Percentiles rank a stretch among this genome's conserved stretches.
Evolutionary conservation across 2,329 filamentous ascomycete species (phyloP).

Genomic region (Penicillium sp.): DNA sequence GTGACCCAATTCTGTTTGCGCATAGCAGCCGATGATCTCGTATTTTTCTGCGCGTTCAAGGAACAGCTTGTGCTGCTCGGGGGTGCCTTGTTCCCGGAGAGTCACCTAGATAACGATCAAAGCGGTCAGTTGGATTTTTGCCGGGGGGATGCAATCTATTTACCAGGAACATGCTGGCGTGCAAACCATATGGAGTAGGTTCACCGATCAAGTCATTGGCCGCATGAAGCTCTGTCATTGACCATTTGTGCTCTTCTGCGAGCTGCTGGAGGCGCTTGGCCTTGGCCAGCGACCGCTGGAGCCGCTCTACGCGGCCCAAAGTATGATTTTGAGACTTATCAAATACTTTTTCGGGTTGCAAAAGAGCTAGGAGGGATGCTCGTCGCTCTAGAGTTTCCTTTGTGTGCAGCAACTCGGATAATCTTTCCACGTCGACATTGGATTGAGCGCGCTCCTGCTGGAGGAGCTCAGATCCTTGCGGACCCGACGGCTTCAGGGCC

Average conservation of each 20-base stretch:
- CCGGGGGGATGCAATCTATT: constrained; percentile 15
- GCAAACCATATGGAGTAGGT: constrained; percentile 71
- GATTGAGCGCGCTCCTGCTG: constrained; percentile 67
- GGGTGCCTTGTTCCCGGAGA: constrained; percentile 67
- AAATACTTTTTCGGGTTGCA: constrained; percentile 68
- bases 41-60: constrained; percentile 67
- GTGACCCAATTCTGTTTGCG: constrained; percentile 77
- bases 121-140: constrained; percentile 11
- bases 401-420: constrained; percentile 69
- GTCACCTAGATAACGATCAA: constrained; percentile 54
- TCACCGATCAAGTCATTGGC: constrained; percentile 72
- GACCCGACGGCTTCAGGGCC: constrained; percentile 63
- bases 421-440: constrained; percentile 64
- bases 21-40: constrained; percentile 75
- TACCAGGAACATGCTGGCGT: constrained; percentile 69
- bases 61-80: constrained; percentile 72
- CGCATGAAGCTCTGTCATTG: constrained; percentile 59
- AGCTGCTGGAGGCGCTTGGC: constrained; percentile 70
- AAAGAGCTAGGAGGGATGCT: constrained; percentile 60
- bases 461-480: constrained; percentile 69
- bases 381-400: constrained; percentile 63
- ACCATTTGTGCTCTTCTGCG: constrained; percentile 66
- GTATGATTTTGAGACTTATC: constrained; percentile 79
- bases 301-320: constrained; percentile 65
- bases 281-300: constrained; percentile 67